phyloP scores from a whole-genome alignment of 768 basidiomycete genomes.

The Mycena albidolilacea region DNA sequence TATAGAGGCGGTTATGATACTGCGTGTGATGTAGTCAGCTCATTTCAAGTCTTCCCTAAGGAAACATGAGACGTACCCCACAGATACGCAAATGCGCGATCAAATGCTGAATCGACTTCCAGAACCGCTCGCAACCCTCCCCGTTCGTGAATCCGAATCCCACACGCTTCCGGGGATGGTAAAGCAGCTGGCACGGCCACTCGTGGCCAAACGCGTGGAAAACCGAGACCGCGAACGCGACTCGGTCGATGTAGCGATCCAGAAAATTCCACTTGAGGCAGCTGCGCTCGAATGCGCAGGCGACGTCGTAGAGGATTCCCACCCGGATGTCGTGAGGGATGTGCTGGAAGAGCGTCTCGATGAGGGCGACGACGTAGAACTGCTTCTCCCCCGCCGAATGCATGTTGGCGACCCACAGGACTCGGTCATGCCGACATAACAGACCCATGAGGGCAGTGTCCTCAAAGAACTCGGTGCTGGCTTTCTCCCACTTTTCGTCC shows the following conservation, averaged over 20 bases:
- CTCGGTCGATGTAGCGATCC: not conserved
- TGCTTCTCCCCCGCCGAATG: conserved; percentile 34
- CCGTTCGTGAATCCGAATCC: conserved; percentile 53
- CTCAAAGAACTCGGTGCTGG: not conserved
- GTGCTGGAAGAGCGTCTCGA: conserved; percentile 46
- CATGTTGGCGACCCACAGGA: conserved; percentile 55
- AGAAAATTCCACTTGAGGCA: not conserved
- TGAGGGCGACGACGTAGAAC: conserved; percentile 29
- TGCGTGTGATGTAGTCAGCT: not conserved
- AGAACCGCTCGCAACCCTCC: conserved; percentile 52
- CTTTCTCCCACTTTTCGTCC: conserved; percentile 7
- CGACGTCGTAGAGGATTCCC: not conserved
- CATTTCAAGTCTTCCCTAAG: not conserved
- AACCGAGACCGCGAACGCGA: not conserved
- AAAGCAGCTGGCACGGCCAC: conserved; percentile 53
- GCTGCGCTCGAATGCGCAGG: not conserved
- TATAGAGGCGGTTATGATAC: conserved; percentile 15
- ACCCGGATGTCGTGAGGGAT: conserved; percentile 43
- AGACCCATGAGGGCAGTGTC: conserved; percentile 50
- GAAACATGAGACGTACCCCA: conserved; percentile 45
- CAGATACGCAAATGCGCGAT: conserved; percentile 52
- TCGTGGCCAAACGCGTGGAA: conserved; percentile 42
- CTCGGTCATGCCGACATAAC: conserved; percentile 52
- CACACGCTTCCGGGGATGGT: conserved; percentile 47
- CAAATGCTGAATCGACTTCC: conserved; percentile 43